Evolutionary conservation across 768 basidiomycete genomes (phyloP).

Genomic region (Leccinum sublutescens): DNA sequence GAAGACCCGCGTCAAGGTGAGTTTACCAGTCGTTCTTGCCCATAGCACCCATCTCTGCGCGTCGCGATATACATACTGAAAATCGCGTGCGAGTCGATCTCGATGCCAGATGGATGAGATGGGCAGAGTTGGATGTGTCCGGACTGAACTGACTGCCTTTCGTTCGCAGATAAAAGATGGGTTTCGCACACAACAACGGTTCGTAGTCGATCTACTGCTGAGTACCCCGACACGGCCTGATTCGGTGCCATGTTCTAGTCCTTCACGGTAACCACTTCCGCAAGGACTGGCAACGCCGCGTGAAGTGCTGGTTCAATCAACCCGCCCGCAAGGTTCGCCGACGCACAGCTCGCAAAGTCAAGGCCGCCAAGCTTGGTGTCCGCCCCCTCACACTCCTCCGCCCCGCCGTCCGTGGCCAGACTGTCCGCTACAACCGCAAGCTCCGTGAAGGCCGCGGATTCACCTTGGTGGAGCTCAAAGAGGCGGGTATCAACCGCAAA

Average conservation of each 20-base stretch:
- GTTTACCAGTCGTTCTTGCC: conserved; percentile 14
- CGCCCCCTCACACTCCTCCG: conserved; percentile 90
- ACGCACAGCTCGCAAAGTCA: conserved; percentile 86
- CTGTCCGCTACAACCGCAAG: conserved; percentile 97
- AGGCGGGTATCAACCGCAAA: conserved; percentile 91
- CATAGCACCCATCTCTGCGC: neutral
- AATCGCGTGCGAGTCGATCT: neutral
- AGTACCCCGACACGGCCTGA: conserved; percentile 6
- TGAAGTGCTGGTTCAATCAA: conserved; percentile 99
- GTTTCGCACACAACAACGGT: conserved; percentile 39
- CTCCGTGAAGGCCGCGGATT: conserved; percentile 96
- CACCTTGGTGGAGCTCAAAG: conserved; percentile 91
- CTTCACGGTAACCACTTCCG: conserved; percentile 94
- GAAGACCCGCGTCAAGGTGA: conserved; percentile 34
- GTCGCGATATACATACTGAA: neutral
- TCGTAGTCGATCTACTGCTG: conserved; percentile 29
- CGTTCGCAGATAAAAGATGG: conserved; percentile 32
- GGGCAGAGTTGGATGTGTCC: conserved; percentile 19
- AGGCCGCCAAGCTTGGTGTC: conserved; percentile 88
- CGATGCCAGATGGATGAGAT: conserved; percentile 24
- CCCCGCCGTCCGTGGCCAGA: conserved; percentile 95
- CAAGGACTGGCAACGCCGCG: conserved; percentile 98
- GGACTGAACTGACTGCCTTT: conserved; percentile 15
- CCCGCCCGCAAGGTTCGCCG: conserved; percentile 96
- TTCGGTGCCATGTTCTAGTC: conserved; percentile 42